Percentiles rank a stretch among this genome's conserved stretches.
Evolutionary conservation across 495 filamentous ascomycete species (phyloP).

Genomic region (Aspergillus asperescens): DNA sequence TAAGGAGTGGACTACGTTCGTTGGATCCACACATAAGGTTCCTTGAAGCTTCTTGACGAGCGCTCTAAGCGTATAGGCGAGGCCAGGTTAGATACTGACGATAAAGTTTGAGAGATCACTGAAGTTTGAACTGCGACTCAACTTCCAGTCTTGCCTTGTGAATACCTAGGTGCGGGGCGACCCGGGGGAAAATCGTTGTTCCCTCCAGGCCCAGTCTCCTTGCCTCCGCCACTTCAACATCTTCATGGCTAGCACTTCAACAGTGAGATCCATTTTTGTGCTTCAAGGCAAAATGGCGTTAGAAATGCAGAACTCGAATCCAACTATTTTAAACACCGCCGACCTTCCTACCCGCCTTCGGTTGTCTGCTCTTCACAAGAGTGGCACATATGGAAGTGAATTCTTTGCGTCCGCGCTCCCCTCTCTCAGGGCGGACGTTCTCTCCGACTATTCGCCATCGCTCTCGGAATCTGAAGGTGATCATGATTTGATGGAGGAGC

Average conservation of each 20-base stretch:
- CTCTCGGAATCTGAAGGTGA: conserved; percentile 45
- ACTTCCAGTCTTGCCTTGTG: too few species aligned
- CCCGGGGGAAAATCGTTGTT: neutral
- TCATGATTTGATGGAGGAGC: conserved; percentile 63
- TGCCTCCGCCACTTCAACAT: neutral
- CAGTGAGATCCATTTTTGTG: neutral
- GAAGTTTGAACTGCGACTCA: neutral
- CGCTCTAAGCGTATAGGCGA: neutral
- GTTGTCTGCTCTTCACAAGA: conserved; percentile 39
- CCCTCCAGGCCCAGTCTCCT: neutral
- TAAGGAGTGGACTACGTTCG: neutral
- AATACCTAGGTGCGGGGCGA: conserved; percentile 6
- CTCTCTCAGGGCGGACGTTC: conserved; percentile 47
- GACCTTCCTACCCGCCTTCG: conserved; percentile 80
- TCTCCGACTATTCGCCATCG: conserved; percentile 32
- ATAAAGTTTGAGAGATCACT: neutral
- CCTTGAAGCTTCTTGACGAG: conserved; percentile 1
- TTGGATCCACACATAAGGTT: conserved; percentile 1
- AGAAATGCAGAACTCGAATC: conserved; percentile 84
- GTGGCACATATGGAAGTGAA: conserved; percentile 34
- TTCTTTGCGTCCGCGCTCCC: conserved; percentile 45
- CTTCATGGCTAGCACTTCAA: neutral
- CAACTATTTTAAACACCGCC: conserved; percentile 82
- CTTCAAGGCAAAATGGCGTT: conserved; percentile 26
- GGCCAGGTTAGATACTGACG: neutral